Evolutionary conservation across 1,284 basidiomycete genomes (phyloP).

Genomic region (Cryptococcus deneoformans): DNA sequence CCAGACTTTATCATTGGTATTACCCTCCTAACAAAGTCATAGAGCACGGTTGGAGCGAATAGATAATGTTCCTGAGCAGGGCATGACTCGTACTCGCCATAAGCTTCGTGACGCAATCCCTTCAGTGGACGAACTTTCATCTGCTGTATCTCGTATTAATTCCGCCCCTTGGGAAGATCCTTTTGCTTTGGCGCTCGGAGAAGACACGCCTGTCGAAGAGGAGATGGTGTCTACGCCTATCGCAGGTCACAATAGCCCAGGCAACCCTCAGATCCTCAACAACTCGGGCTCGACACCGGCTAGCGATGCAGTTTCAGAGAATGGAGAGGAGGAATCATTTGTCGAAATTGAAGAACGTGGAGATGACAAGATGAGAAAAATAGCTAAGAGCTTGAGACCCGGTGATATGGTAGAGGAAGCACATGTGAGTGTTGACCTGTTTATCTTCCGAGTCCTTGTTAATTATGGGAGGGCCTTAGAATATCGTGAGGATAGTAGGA

Average conservation of each 20-base stretch:
- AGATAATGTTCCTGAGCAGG: slow-evolving; percentile 39
- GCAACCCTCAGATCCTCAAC: neutral
- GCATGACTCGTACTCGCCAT: slow-evolving; percentile 19
- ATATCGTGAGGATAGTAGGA: slow-evolving; percentile 78
- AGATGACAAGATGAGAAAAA: slow-evolving; percentile 62
- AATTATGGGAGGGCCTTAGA: slow-evolving; percentile 45
- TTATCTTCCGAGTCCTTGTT: slow-evolving; percentile 1
- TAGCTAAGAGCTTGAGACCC: slow-evolving; percentile 62
- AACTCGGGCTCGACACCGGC: slow-evolving; percentile 1
- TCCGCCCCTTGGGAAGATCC: slow-evolving; percentile 75
- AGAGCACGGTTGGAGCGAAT: slow-evolving; percentile 39
- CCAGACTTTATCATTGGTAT: neutral
- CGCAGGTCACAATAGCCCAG: slow-evolving; percentile 19
- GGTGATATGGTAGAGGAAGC: slow-evolving; percentile 89
- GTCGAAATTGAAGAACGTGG: slow-evolving; percentile 49
- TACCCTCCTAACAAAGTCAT: neutral
- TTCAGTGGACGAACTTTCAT: slow-evolving; percentile 59
- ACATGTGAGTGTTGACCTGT: slow-evolving; percentile 19
- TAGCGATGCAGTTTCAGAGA: slow-evolving; percentile 12
- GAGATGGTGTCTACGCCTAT: slow-evolving; percentile 50
- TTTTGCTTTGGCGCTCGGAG: slow-evolving; percentile 66
- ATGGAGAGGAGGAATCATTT: slow-evolving; percentile 27
- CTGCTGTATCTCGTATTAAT: slow-evolving; percentile 62
- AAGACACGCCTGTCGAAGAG: slow-evolving; percentile 60
- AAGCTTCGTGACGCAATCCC: slow-evolving; percentile 57